Percentiles rank a stretch among this genome's conserved stretches.
Evolutionary conservation across 176 grass and related monocot genomes (phyloP).

Genomic region (Lolium rigidum): DNA sequence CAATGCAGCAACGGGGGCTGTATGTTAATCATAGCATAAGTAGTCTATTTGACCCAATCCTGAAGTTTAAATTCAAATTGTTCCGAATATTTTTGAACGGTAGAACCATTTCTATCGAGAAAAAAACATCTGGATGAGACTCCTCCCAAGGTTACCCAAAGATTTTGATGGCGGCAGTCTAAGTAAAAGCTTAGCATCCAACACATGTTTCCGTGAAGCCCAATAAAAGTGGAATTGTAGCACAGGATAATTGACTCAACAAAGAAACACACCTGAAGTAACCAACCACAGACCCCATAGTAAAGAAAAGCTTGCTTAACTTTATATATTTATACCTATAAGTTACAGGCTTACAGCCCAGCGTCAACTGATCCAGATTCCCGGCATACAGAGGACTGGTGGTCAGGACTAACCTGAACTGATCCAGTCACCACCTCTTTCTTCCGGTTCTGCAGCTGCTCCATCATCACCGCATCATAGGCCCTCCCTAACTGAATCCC

Average conservation of each 20-base stretch:
- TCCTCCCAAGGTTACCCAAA: background rate
- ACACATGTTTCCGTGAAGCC: background rate
- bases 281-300: background rate
- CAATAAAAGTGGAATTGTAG: background rate
- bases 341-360: too few species aligned
- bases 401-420: conserved; percentile 48
- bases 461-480: conserved; percentile 69
- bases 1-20: too few species aligned
- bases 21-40: too few species aligned
- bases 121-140: background rate
- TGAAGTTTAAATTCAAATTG: too few species aligned
- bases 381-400: background rate
- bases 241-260: background rate
- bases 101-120: too few species aligned
- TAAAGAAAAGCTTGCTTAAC: too few species aligned
- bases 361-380: background rate
- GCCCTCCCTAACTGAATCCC: conserved; percentile 65
- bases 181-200: conserved; percentile 15
- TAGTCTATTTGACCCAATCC: too few species aligned
- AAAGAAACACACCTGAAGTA: conserved; percentile 9
- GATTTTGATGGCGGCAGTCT: background rate
- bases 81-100: too few species aligned
- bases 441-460: conserved; percentile 67
- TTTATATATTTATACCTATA: too few species aligned
- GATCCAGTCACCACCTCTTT: conserved; percentile 56